Evolutionary conservation across 306 rosid genomes (phyloP).

Genomic region (Datisca glomerata): DNA sequence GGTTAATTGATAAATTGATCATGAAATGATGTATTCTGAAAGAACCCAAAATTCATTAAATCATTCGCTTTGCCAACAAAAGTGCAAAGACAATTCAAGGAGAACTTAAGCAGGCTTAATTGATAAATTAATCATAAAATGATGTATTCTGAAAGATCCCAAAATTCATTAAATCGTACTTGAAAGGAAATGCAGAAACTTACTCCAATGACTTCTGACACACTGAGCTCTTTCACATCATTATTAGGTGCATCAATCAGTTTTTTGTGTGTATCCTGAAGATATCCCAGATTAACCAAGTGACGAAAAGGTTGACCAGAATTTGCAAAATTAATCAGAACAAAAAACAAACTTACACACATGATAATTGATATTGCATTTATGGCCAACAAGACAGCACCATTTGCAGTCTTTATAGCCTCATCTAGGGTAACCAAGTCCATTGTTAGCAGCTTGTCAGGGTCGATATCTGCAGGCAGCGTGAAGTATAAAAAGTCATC

Average conservation of each 20-base stretch:
- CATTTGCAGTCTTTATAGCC: constrained; percentile 85
- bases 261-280: constrained; percentile 55
- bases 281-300: constrained; percentile 18
- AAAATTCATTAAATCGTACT: background rate
- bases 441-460: constrained; percentile 65
- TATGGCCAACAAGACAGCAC: constrained; percentile 75
- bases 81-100: background rate
- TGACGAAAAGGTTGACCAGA: constrained; percentile 10
- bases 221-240: constrained; percentile 31
- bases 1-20: no score
- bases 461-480: constrained; percentile 72
- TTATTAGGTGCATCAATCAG: constrained; percentile 31
- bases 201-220: constrained; percentile 49
- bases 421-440: constrained; percentile 92
- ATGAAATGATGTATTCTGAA: no score
- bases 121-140: no score
- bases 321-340: constrained; percentile 10
- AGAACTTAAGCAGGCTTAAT: no score
- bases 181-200: constrained; percentile 16
- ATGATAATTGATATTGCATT: constrained; percentile 56
- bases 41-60: background rate
- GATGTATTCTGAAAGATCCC: no score
- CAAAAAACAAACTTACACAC: constrained; percentile 53
- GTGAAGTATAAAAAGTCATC: no score
- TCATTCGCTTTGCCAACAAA: background rate